These are phyloP conservation scores for Quercus robur DNA, from an alignment of 306 rosid genomes.

Conservation along the genomic window DNA sequence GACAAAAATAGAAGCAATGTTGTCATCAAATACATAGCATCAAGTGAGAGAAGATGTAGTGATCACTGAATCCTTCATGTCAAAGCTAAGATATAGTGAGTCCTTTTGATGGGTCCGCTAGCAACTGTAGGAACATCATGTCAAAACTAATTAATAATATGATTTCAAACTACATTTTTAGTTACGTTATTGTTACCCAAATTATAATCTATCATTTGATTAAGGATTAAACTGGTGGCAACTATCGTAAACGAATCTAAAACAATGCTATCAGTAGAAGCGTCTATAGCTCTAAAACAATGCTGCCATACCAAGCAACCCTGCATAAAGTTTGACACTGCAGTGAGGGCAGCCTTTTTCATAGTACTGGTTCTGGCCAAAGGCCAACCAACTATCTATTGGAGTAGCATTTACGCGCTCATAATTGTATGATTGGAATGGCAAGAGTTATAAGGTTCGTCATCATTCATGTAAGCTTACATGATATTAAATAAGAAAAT, in stretches of 20 bases:
- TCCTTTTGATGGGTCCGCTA: slow-evolving; percentile 30
- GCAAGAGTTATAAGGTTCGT: not conserved
- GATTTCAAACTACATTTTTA: slow-evolving; percentile 17
- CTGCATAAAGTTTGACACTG: not conserved
- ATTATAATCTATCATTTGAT: not conserved
- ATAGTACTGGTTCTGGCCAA: no score
- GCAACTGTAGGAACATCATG: slow-evolving; percentile 25
- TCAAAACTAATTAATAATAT: slow-evolving; percentile 11
- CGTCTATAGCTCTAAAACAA: no score
- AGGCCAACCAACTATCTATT: no score
- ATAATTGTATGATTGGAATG: no score
- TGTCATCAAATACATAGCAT: not conserved
- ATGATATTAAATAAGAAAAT: no score
- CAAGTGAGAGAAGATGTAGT: slow-evolving; percentile 3
- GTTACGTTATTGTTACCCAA: not conserved
- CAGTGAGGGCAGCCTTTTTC: no score
- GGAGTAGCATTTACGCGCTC: no score
- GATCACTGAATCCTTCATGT: slow-evolving; percentile 21
- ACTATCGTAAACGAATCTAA: not conserved
- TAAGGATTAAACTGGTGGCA: not conserved
- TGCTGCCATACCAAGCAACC: slow-evolving; percentile 25
- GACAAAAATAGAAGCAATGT: slow-evolving; percentile 16
- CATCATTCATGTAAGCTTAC: not conserved
- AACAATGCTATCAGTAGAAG: no score
- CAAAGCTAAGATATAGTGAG: slow-evolving; percentile 32